phyloP scores from a whole-genome alignment of 129 eudicot species.

The Lonicera japonica region DNA sequence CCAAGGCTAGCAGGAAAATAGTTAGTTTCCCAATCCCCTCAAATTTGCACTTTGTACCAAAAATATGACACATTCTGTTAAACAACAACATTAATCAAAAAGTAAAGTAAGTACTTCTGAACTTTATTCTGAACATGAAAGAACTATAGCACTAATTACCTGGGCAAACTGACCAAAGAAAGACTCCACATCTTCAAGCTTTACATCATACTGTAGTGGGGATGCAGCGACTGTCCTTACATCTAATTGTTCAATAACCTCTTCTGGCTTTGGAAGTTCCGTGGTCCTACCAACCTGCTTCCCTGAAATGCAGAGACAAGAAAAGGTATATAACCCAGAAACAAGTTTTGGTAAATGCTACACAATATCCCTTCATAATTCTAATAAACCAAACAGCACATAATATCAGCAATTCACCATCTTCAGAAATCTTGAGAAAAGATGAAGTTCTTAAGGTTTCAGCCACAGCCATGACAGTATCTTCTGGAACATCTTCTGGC shows the following conservation, averaged over 20 bases:
- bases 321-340: background rate
- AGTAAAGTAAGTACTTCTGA: no score
- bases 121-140: background rate
- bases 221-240: constrained; percentile 76
- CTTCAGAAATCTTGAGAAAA: constrained; percentile 64
- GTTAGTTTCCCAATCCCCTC: background rate
- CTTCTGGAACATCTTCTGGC: constrained; percentile 65
- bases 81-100: background rate
- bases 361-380: background rate
- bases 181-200: constrained; percentile 77
- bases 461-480: constrained; percentile 65
- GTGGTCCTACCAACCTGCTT: constrained; percentile 67
- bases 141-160: constrained; percentile 28
- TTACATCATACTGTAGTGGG: constrained; percentile 63
- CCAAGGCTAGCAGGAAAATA: no score
- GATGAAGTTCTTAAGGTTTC: constrained; percentile 57
- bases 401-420: constrained; percentile 41
- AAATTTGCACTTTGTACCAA: no score
- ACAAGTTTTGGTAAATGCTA: background rate
- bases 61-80: background rate
- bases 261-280: constrained; percentile 58
- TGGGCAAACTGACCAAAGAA: constrained; percentile 60
- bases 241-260: constrained; percentile 71
- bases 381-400: background rate
- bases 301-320: constrained; percentile 30